A percentile compares a stretch with the other conserved stretches of the same genome.
Evolutionary conservation across 176 grass and related monocot genomes (phyloP).

Genomic region (maize (Zea mays)): DNA sequence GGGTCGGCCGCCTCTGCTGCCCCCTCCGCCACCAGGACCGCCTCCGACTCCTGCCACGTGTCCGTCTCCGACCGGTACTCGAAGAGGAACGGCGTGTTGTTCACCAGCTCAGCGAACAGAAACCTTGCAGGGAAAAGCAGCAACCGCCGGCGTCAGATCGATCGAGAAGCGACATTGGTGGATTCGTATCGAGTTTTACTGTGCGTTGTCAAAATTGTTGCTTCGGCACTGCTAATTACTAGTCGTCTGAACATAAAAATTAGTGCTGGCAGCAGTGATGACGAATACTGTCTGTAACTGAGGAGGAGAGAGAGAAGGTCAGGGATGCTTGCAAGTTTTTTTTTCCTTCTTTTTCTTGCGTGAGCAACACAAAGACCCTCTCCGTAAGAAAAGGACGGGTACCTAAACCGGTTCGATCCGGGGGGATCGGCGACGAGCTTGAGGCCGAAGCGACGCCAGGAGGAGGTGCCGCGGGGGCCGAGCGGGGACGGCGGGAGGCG

Average conservation of each 20-base stretch:
- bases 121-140: conserved; percentile 41
- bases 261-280: no score
- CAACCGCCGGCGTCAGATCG: conserved; percentile 1
- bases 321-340: conserved; percentile 14
- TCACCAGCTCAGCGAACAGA: conserved; percentile 84
- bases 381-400: conserved; percentile 36
- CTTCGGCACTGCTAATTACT: not conserved
- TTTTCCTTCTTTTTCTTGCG: not conserved
- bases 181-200: not conserved
- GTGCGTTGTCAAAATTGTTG: not conserved
- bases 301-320: not conserved
- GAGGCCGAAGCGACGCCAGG: conserved; percentile 85
- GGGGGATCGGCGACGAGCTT: conserved; percentile 78
- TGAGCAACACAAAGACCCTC: not conserved
- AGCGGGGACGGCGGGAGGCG: conserved; percentile 78
- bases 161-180: not conserved
- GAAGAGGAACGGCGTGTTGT: conserved; percentile 64
- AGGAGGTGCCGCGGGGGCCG: conserved; percentile 85
- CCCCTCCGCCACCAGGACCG: not conserved
- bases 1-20: not conserved
- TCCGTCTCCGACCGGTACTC: conserved; percentile 77
- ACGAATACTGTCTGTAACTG: no score
- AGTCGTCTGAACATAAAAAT: no score
- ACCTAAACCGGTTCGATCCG: conserved; percentile 64
- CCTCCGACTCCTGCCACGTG: conserved; percentile 61